These are phyloP conservation scores for Pulicaria dysenterica DNA, from an alignment of 129 eudicot species.

Conservation along the genomic window DNA sequence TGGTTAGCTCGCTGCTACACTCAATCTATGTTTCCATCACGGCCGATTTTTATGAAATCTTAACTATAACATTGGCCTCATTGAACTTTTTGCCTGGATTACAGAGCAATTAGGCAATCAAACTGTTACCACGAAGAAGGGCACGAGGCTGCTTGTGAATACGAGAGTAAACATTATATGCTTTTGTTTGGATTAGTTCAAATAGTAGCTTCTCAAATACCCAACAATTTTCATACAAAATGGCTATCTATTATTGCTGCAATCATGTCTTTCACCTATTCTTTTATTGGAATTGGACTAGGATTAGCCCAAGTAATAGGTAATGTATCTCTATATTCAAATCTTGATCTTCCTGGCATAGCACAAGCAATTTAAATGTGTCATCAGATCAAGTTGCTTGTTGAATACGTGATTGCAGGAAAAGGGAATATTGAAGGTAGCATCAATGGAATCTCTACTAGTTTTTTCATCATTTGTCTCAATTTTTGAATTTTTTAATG, in stretches of 20 bases:
- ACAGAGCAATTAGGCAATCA: slow-evolving; percentile 82
- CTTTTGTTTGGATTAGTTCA: slow-evolving; percentile 68
- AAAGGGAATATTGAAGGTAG: slow-evolving; percentile 66
- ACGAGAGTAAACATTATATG: slow-evolving; percentile 50
- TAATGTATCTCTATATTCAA: slow-evolving; percentile 21
- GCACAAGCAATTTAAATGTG: background rate
- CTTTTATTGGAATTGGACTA: slow-evolving; percentile 67
- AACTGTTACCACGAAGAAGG: slow-evolving; percentile 79
- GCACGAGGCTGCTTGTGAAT: slow-evolving; percentile 60
- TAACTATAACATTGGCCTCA: background rate
- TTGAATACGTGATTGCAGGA: slow-evolving; percentile 43
- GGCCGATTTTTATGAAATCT: slow-evolving; percentile 18
- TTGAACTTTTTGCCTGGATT: slow-evolving; percentile 18
- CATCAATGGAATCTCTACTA: slow-evolving; percentile 57
- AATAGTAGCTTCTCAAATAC: slow-evolving; percentile 73
- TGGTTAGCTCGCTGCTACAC: too few relatives aligned
- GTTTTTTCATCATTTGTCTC: too few relatives aligned
- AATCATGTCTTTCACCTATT: slow-evolving; percentile 78
- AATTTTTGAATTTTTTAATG: too few relatives aligned
- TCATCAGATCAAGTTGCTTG: background rate
- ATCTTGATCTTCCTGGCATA: slow-evolving; percentile 3
- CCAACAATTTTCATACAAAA: slow-evolving; percentile 58
- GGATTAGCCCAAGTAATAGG: slow-evolving; percentile 74
- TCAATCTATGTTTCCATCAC: too few relatives aligned
- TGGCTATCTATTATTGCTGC: slow-evolving; percentile 88